phyloP scores from a whole-genome alignment of 2,329 filamentous ascomycete species.

The Talaromyces amestolkiae region DNA sequence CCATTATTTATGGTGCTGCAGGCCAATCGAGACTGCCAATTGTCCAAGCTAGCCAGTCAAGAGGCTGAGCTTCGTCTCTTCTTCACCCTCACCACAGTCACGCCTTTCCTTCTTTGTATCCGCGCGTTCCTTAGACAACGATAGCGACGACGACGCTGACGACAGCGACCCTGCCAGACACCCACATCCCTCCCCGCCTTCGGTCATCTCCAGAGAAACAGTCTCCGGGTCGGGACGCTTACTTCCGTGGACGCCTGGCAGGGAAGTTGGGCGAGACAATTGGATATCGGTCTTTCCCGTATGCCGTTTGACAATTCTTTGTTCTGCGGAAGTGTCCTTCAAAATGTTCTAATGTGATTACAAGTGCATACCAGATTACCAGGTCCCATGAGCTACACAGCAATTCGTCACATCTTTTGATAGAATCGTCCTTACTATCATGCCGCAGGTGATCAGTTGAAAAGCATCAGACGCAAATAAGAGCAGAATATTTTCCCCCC shows the following conservation, averaged over 20 bases:
- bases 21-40: neutral
- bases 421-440: neutral
- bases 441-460: neutral
- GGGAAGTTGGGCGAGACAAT: slow-evolving; percentile 15
- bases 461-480: neutral
- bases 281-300: neutral
- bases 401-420: neutral
- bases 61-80: slow-evolving; percentile 25
- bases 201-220: slow-evolving; percentile 13
- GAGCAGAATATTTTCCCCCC: neutral
- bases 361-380: neutral
- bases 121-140: slow-evolving; percentile 33
- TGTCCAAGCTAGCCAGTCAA: slow-evolving; percentile 1
- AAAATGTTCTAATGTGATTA: neutral
- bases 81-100: slow-evolving; percentile 2
- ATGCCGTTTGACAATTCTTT: neutral
- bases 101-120: slow-evolving; percentile 2
- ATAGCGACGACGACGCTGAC: slow-evolving; percentile 25
- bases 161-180: slow-evolving; percentile 33
- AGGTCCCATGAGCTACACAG: neutral
- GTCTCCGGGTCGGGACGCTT: neutral
- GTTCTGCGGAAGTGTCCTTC: neutral
- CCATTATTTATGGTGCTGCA: neutral
- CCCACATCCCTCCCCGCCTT: slow-evolving; percentile 24
- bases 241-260: slow-evolving; percentile 19